Evolutionary conservation across 805 yeast species (phyloP), one percentile per base, ranked within the genome.

Genomic region (Yamadazyma sp.): DNA sequence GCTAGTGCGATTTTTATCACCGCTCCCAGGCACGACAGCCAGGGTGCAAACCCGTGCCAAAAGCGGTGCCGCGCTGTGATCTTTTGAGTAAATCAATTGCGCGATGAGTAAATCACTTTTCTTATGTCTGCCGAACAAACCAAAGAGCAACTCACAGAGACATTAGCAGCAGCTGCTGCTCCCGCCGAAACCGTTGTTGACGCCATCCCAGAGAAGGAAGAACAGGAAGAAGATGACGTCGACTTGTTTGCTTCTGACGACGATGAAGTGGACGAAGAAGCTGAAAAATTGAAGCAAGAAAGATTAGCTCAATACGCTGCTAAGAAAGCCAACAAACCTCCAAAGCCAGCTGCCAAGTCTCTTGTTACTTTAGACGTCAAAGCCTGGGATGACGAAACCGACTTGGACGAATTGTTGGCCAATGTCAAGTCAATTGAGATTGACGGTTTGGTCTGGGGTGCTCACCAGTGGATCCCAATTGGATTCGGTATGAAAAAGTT

Each of bases 331-430:
- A 82, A 91, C 55, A 85, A 85, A 77, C 95, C 95, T 67, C 88
- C 99, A 60, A 89, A 89, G 81, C 89, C 98, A 60, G 96, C 96
- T 71, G 97, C 99, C 64, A 93, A 93, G 80, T 87, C 97, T 46
- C 75, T 89, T 56, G 95, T 93, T 62, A 91, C 99, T 62, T 65
- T 93, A 60, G 99, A 93, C 58, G 95, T 93, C 59, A 93, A 93
- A 83, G 98, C 97, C 75, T 93, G 99, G 99, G 99, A 93, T 73
- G 98, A 93, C 63, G 98, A 93, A 80, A 93, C 99, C 57, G 83
- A 91, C 65, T 78, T 93, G 67, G 95, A 93, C 48, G 83, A 82
- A 70, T 64, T 93, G 74, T 70, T 87, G 55, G 90, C 84, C 49
- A 79, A 80, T 71, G 96, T 89, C 62, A 90, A 88, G 80, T 62